Percentiles rank a stretch among this genome's conserved stretches.
Conservation (phyloP, 352 stramenopile genomes). For the Phytophthora idaei region DNA sequence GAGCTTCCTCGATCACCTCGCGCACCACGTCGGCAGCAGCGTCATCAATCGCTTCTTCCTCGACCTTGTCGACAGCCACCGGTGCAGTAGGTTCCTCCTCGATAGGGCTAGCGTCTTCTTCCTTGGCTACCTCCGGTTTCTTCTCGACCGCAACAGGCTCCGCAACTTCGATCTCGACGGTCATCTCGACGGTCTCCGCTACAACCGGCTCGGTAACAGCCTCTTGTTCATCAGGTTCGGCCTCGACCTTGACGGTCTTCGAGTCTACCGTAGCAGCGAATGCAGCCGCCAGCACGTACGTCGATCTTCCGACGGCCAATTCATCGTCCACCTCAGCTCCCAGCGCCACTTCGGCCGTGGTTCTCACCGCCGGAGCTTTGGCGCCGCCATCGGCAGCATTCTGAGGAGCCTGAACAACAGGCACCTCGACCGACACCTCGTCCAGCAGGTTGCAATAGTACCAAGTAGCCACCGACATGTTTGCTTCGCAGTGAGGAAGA, state of each 20-base stretch:
- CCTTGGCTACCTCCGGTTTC: too few species aligned
- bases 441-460: slow-evolving; percentile 36
- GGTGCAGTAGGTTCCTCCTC: too few species aligned
- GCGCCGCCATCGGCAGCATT: slow-evolving; percentile 3
- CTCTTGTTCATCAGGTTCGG: neutral
- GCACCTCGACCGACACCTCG: slow-evolving; percentile 7
- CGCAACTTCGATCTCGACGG: too few species aligned
- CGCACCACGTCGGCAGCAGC: too few species aligned
- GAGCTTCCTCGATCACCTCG: too few species aligned
- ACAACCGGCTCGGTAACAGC: slow-evolving; percentile 8
- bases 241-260: neutral
- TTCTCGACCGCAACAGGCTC: too few species aligned
- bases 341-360: neutral
- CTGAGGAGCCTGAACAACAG: slow-evolving; percentile 21
- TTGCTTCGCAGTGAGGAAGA: neutral
- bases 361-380: slow-evolving; percentile 10
- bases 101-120: too few species aligned
- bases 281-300: slow-evolving; percentile 26
- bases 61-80: too few species aligned
- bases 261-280: neutral
- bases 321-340: slow-evolving; percentile 19
- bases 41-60: too few species aligned
- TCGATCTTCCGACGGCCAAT: slow-evolving; percentile 22
- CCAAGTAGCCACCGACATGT: slow-evolving; percentile 27
- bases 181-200: neutral